Base-by-base conservation (phyloP, 2,329 filamentous ascomycete species). In the Hysterium pulicare region DNA sequence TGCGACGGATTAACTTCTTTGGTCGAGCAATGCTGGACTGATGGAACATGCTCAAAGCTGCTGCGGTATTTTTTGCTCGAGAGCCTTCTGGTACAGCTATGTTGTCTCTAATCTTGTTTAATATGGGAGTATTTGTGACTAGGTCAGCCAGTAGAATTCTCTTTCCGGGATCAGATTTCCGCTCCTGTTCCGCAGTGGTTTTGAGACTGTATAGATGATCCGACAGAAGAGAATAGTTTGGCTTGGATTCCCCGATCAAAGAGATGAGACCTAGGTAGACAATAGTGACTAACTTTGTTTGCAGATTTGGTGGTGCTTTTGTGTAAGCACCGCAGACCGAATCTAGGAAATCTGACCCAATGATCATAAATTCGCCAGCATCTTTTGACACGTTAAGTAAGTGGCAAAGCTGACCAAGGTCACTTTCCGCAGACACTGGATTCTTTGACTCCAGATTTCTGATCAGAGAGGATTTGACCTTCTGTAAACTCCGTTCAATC, bases 301-400 rank as follows among this genome's bases (percentile, higher is more conserved):
- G 79, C 33, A 90, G 75, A 15, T 59, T 51, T 17, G 78, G 76
- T 43, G 83, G 79, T 64, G 80, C 82, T 44, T 83, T 76, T 37
- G 72, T 75, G 64, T 84, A 90, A 47, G 82, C 82, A 38, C 71
- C 71, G 28, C 81, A 72, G 10, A 95, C 74, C 1, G 85, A 81
- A 61, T 96, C 91, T 16, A 95, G 67, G 54, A 93, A 91, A 66
- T 96, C 91, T 38, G 86, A 90, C 1, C 91, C 91, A 0, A 86
- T 86, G 53, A 95, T 78, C 55, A 95, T 83, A 52, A 87, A 73
- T 5, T 71, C 65, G 22, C 75, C 78, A 33, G 69, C 69, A 19
- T 74, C 71, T 0, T 80, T 72, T 4, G 83, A 87, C 5, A 71
- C 73, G 51, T 81, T 75, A 4, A 89, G 68, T 3, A 90, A 68